phyloP scores from a whole-genome alignment of 148 eudicot species.

The Vaccinium myrtillus region DNA sequence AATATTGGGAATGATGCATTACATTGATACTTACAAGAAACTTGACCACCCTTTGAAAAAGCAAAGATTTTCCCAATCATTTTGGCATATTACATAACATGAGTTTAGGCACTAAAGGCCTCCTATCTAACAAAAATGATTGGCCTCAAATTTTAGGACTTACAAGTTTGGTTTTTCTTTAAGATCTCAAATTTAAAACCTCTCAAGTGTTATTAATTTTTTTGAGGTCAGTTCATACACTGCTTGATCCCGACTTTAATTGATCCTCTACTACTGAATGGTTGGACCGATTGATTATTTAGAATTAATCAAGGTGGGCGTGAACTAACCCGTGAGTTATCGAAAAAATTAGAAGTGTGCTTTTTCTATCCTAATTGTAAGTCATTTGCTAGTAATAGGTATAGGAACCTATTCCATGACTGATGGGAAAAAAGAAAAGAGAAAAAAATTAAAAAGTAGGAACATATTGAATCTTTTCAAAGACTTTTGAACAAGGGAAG shows the following conservation, averaged over 20 bases:
- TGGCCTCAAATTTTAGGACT: too few species aligned
- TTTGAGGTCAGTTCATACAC: too few species aligned
- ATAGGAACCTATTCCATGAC: conserved; percentile 17
- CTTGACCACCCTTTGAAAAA: conserved; percentile 15
- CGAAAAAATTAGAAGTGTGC: background rate
- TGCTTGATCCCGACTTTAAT: too few species aligned
- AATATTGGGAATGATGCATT: conserved; percentile 13
- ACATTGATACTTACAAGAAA: background rate
- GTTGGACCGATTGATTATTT: too few species aligned
- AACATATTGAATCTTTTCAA: conserved; percentile 56
- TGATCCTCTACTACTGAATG: too few species aligned
- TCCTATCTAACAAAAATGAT: background rate
- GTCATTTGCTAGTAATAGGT: background rate
- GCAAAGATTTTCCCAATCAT: conserved; percentile 13
- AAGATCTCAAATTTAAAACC: too few species aligned
- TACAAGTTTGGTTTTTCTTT: too few species aligned
- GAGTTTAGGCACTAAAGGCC: conserved; percentile 19
- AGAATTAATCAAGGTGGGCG: too few species aligned
- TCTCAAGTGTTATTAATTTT: too few species aligned
- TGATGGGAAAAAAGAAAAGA: conserved; percentile 19
- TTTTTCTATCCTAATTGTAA: background rate
- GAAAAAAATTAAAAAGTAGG: background rate
- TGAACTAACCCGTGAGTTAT: too few species aligned
- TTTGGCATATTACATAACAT: background rate
- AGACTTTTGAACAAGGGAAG: conserved; percentile 29